Conservation (phyloP, 2,329 filamentous ascomycete species). For the Ceratocystis destructans region DNA sequence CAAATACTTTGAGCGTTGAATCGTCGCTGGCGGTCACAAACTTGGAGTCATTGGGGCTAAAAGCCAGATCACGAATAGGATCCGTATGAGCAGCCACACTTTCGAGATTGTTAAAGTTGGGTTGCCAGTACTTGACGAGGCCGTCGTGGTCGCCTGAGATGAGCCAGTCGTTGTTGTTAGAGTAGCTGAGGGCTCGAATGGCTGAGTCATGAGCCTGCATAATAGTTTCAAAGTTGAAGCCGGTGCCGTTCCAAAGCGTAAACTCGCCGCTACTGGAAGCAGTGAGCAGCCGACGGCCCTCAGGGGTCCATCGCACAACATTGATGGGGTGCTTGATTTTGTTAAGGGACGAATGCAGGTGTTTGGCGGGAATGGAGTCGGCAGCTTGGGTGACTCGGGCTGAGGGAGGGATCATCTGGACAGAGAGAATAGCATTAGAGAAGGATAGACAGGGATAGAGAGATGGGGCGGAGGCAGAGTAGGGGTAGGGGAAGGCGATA, state of each 20-base stretch:
- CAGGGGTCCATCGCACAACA: constrained; percentile 93
- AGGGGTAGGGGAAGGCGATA: constrained; percentile 17
- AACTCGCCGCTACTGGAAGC: constrained; percentile 96
- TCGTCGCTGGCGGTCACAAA: constrained; percentile 96
- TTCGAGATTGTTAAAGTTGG: constrained; percentile 98
- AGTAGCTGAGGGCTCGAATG: constrained; percentile 72
- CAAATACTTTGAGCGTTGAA: constrained; percentile 84
- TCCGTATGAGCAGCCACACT: constrained; percentile 83
- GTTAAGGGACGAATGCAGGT: constrained; percentile 94
- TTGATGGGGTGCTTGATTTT: constrained; percentile 97
- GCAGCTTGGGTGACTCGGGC: constrained; percentile 61
- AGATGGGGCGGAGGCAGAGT: background rate
- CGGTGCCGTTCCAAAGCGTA: constrained; percentile 95
- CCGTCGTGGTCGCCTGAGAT: constrained; percentile 92
- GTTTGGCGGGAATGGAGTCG: constrained; percentile 84
- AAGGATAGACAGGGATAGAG: background rate
- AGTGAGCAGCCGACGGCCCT: constrained; percentile 79
- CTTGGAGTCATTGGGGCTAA: constrained; percentile 86
- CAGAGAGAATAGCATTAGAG: background rate
- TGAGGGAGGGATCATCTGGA: constrained; percentile 71
- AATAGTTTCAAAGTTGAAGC: constrained; percentile 98
- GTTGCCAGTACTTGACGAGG: constrained; percentile 95
- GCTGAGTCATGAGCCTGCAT: constrained; percentile 94
- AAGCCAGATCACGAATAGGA: constrained; percentile 79
- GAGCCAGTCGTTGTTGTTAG: constrained; percentile 92